A percentile compares a stretch with the other conserved stretches of the same genome.
Conservation (phyloP, 2,329 filamentous ascomycete genomes). For the Fusarium duplospermum region DNA sequence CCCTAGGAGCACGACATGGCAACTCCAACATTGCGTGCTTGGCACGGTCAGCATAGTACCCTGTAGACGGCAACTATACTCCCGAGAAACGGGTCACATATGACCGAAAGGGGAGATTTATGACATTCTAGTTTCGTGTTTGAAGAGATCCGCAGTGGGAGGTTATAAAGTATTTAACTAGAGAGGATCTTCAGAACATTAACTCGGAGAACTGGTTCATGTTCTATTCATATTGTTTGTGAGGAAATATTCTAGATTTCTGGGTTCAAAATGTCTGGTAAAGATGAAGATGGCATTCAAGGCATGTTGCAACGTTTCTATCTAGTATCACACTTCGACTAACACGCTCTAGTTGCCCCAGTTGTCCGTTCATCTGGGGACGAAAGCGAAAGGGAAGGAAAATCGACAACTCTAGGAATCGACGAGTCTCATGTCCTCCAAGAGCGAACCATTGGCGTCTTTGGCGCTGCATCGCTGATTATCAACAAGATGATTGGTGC, state of each 20-base stretch:
- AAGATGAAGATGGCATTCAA: background rate
- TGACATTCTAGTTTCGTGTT: background rate
- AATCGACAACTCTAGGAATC: background rate
- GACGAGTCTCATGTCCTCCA: conserved; percentile 20
- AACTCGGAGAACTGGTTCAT: background rate
- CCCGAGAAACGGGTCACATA: background rate
- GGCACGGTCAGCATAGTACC: background rate
- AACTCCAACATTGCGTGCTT: conserved; percentile 11
- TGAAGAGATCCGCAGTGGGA: background rate
- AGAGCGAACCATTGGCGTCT: conserved; percentile 37
- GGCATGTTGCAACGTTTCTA: background rate
- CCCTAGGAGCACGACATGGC: conserved; percentile 12
- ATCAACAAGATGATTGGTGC: conserved; percentile 42
- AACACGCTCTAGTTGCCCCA: background rate
- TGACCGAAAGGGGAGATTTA: background rate
- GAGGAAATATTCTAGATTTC: background rate
- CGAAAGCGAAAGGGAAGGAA: conserved; percentile 1
- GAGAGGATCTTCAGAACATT: background rate
- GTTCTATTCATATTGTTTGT: background rate
- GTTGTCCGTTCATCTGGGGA: conserved; percentile 2
- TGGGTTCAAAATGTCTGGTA: background rate
- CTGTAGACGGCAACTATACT: background rate
- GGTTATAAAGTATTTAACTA: background rate
- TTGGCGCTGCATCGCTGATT: conserved; percentile 37
- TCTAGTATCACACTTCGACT: background rate